A percentile compares a stretch with the other conserved stretches of the same genome.
These are phyloP conservation scores for Paracoccidioides brasiliensis DNA, from an alignment of 2,329 filamentous ascomycete genomes.

Conservation along the genomic window DNA sequence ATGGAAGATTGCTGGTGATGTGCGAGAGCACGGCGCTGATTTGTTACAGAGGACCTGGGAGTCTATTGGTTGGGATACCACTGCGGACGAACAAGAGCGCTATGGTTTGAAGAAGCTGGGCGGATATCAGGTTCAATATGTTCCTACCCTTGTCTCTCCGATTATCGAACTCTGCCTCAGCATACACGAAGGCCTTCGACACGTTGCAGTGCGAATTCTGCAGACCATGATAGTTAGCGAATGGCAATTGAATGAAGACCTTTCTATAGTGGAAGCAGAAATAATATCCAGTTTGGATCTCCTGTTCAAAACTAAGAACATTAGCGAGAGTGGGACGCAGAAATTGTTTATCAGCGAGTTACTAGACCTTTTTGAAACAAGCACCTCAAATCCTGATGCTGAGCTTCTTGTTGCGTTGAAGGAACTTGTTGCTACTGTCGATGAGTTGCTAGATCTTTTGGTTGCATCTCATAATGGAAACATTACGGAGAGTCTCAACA, in stretches of 20 bases:
- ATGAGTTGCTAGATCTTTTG: slow-evolving; percentile 81
- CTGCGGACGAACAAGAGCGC: slow-evolving; percentile 58
- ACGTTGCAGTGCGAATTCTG: slow-evolving; percentile 81
- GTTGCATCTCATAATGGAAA: slow-evolving; percentile 74
- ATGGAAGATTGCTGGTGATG: slow-evolving; percentile 97
- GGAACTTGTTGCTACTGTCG: slow-evolving; percentile 68
- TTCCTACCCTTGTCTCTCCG: slow-evolving; percentile 77
- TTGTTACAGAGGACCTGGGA: slow-evolving; percentile 80
- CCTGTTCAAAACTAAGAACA: slow-evolving; percentile 76
- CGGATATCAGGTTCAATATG: slow-evolving; percentile 96
- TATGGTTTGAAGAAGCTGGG: slow-evolving; percentile 78
- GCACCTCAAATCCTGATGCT: slow-evolving; percentile 42
- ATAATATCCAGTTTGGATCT: slow-evolving; percentile 89
- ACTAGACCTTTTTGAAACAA: slow-evolving; percentile 61
- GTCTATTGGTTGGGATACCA: slow-evolving; percentile 91
- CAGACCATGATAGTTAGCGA: slow-evolving; percentile 98
- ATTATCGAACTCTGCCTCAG: slow-evolving; percentile 91
- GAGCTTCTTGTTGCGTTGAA: slow-evolving; percentile 59
- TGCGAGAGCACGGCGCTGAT: slow-evolving; percentile 80
- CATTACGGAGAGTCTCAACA: slow-evolving; percentile 70
- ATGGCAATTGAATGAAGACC: slow-evolving; percentile 88
- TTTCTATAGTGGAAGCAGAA: slow-evolving; percentile 84
- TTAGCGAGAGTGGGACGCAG: slow-evolving; percentile 79
- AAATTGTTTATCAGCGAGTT: slow-evolving; percentile 87
- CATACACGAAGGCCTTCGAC: slow-evolving; percentile 79